Conservation (phyloP, 805 yeast species). For the Barnettozyma sp. region DNA sequence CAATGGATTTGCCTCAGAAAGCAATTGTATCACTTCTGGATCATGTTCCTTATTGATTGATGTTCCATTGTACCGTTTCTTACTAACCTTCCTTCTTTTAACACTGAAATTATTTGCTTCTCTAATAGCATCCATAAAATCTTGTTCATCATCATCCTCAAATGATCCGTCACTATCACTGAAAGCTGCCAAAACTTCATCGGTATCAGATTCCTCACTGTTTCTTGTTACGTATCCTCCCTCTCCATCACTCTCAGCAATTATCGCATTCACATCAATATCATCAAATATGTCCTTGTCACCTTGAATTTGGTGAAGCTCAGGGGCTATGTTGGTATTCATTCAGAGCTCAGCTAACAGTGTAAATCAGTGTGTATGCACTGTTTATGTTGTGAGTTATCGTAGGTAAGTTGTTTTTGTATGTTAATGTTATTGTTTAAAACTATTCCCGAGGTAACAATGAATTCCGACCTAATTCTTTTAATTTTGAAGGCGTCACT, state of each 20-base stretch:
- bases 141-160: conserved; percentile 35
- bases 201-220: conserved; percentile 16
- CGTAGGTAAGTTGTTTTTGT: not conserved
- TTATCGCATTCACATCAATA: conserved; percentile 27
- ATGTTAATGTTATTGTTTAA: too few relatives aligned
- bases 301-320: conserved; percentile 4
- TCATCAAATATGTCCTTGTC: conserved; percentile 19
- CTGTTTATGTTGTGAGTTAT: not conserved
- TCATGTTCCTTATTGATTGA: conserved; percentile 40
- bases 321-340: conserved; percentile 5
- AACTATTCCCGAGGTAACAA: too few relatives aligned
- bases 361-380: not conserved
- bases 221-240: too few relatives aligned
- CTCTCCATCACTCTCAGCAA: conserved; percentile 16
- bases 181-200: conserved; percentile 33
- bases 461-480: too few relatives aligned
- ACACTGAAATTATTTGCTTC: conserved; percentile 59
- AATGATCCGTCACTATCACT: conserved; percentile 29
- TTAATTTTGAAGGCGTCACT: too few relatives aligned
- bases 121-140: conserved; percentile 56
- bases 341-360: not conserved
- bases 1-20: conserved; percentile 74
- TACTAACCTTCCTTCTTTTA: conserved; percentile 32
- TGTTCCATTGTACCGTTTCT: conserved; percentile 27
- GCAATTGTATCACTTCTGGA: conserved; percentile 62